phyloP scores from a whole-genome alignment of 768 basidiomycete species.

The Termitomyces bulborhizus region DNA sequence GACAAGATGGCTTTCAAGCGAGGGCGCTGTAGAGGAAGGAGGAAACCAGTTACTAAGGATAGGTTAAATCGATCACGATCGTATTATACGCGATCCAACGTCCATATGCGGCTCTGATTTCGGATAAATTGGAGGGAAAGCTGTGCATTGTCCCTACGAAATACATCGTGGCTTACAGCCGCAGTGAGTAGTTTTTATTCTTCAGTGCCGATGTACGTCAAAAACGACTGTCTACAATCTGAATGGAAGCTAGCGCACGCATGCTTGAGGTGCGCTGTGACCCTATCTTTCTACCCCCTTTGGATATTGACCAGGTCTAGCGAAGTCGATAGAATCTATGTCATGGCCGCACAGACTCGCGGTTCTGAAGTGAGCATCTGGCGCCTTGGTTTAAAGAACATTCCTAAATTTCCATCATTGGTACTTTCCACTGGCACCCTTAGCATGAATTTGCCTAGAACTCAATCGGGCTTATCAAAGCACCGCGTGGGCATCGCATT shows the following conservation, averaged over 20 bases:
- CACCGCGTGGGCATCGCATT: background rate
- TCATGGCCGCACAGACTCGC: background rate
- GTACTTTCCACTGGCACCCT: background rate
- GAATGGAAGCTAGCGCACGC: background rate
- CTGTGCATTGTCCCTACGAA: background rate
- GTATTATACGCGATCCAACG: constrained; percentile 9
- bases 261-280: background rate
- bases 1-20: background rate
- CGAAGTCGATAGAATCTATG: background rate
- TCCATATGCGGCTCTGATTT: background rate
- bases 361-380: no score
- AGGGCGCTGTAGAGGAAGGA: background rate
- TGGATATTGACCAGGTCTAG: background rate
- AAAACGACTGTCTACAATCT: background rate
- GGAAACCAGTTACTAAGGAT: background rate
- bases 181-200: background rate
- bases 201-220: background rate
- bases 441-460: background rate
- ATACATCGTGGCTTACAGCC: no score
- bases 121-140: constrained; percentile 5
- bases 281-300: background rate
- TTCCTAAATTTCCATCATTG: background rate
- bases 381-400: no score
- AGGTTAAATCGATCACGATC: constrained; percentile 8
- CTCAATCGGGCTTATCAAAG: no score